Evolutionary conservation across 2,329 filamentous ascomycete genomes (phyloP), one percentile per base, ranked within the genome.

Genomic region (Onygenales sp.): DNA sequence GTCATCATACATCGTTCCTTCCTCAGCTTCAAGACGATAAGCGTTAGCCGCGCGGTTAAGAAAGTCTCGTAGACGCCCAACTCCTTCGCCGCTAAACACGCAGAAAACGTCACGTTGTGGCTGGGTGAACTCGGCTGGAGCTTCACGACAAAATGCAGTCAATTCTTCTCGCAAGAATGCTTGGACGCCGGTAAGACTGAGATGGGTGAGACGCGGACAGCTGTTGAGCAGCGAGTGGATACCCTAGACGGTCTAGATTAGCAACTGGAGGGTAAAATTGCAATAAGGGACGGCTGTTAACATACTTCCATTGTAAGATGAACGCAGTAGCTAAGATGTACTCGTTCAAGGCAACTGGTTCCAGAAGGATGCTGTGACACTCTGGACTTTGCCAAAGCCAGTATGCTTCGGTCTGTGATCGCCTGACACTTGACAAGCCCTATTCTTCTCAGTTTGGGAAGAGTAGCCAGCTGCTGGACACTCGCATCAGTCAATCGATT

Each of bases 81-180:
- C 92, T 53, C 91, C 91, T 31, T 82, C 79, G 5, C 93, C 92
- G 1, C 91, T 96, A 69, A 98, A 98, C 52, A 98, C 93, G 65
- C 93, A 98, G 67, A 98, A 98, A 7, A 97, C 89, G 51, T 92
- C 86, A 58, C 93, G 84, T 69, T 98, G 93, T 65, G 96, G 90
- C 46, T 92, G 87, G 14, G 91, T 97, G 67, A 98, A 98, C 70
- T 97, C 93, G 55, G 79, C 72, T 39, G 93, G 93, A 1, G 93
- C 89, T 61, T 87, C 84, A 57, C 93, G 84, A 66, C 93, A 97
- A 68, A 89, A 97, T 5, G 78, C 76, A 51, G 89, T 86, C 33
- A 97, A 80, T 60, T 96, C 91, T 53, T 89, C 84, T 51, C 87
- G 82, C 35, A 95, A 79, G 67, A 98, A 98, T 1, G 89, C 89